Evolutionary conservation across 306 rosid species (phyloP).

Genomic region (Adenanthera pavonina): DNA sequence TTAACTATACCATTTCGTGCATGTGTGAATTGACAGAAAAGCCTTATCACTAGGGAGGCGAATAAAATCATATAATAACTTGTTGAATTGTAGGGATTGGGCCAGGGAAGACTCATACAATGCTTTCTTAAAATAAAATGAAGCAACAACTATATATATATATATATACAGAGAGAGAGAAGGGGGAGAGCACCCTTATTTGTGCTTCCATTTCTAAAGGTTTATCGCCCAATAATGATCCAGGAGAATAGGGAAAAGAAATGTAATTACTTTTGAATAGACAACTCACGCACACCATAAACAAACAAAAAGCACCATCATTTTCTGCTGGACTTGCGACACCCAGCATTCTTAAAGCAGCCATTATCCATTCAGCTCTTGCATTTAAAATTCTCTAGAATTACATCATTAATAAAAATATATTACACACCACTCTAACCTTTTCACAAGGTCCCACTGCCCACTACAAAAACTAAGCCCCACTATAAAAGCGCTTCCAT

Average conservation of each 20-base stretch:
- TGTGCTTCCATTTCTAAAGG: constrained; percentile 38
- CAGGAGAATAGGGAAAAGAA: constrained; percentile 43
- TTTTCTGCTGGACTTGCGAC: constrained; percentile 49
- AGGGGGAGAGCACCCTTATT: constrained; percentile 2
- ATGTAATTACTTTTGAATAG: constrained; percentile 42
- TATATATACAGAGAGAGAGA: neutral
- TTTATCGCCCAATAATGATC: constrained; percentile 55
- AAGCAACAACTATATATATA: neutral
- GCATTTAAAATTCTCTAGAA: constrained; percentile 43
- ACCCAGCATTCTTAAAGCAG: constrained; percentile 53
- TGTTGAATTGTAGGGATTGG: constrained; percentile 16
- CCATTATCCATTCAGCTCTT: constrained; percentile 50
- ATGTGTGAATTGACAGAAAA: neutral
- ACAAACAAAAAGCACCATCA: constrained; percentile 56
- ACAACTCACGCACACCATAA: constrained; percentile 40
- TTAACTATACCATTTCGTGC: neutral
- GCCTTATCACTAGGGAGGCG: neutral
- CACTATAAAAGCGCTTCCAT: constrained; percentile 76
- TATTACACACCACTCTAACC: constrained; percentile 54
- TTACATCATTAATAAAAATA: constrained; percentile 45
- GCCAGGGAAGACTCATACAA: neutral
- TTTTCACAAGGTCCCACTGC: constrained; percentile 81
- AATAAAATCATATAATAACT: constrained; percentile 21
- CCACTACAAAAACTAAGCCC: constrained; percentile 81
- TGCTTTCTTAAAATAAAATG: neutral